These are phyloP conservation scores for Psidium friedrichsthalianum DNA, from an alignment of 345 rosid species.

Conservation along the genomic window DNA sequence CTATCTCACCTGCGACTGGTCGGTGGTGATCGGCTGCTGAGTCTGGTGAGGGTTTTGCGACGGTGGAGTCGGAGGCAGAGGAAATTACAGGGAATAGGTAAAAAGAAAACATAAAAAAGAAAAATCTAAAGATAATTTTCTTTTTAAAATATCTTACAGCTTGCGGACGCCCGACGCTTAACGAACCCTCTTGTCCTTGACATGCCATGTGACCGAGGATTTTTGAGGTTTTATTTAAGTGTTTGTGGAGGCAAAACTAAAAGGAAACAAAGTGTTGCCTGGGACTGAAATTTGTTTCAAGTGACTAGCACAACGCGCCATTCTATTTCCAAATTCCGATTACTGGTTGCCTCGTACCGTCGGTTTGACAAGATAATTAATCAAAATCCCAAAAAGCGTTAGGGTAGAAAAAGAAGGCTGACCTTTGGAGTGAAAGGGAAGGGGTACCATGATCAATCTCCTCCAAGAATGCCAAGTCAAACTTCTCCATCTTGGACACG, in stretches of 20 bases:
- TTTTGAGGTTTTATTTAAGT: neutral
- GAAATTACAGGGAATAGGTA: too few relatives aligned
- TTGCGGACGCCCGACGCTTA: too few relatives aligned
- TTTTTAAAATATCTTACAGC: too few relatives aligned
- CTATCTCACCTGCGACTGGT: too few relatives aligned
- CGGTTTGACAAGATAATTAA: neutral
- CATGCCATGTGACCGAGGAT: too few relatives aligned
- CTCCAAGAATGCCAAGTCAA: neutral
- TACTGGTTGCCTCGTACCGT: accelerated
- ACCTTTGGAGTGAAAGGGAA: neutral
- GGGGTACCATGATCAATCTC: neutral
- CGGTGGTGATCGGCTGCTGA: too few relatives aligned
- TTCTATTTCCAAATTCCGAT: neutral
- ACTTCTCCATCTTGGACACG: neutral
- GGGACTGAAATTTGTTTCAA: accelerated
- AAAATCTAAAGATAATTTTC: too few relatives aligned
- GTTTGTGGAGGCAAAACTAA: neutral
- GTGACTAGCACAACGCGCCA: neutral
- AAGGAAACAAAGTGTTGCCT: accelerated
- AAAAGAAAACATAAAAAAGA: too few relatives aligned
- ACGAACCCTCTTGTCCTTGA: too few relatives aligned
- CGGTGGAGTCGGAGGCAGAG: too few relatives aligned
- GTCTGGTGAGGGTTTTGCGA: too few relatives aligned
- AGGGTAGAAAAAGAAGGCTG: accelerated
- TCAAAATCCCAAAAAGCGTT: neutral